Percentiles rank a stretch among this genome's conserved stretches.
phyloP scores from a whole-genome alignment of 257 asterid species.

The Echites panduratus region DNA sequence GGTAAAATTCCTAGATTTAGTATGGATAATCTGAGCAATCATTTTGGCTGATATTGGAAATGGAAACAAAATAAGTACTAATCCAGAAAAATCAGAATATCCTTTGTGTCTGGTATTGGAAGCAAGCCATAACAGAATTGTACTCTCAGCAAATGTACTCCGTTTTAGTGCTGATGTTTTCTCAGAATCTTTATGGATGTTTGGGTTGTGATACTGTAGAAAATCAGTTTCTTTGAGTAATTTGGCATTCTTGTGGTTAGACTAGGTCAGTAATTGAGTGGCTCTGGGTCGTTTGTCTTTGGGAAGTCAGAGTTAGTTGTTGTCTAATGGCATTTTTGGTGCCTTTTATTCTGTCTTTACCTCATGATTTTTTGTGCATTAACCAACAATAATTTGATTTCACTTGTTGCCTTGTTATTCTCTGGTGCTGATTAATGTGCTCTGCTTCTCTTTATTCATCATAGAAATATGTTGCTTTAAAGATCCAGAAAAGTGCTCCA shows the following conservation, averaged over 20 bases:
- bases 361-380: not conserved
- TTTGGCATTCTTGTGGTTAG: not conserved
- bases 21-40: not conserved
- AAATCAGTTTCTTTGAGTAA: not conserved
- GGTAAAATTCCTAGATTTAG: not conserved
- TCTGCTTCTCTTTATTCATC: not conserved
- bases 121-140: not conserved
- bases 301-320: not conserved
- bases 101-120: not conserved
- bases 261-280: not conserved
- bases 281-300: not conserved
- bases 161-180: not conserved
- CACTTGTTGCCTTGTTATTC: not conserved
- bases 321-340: too few relatives aligned
- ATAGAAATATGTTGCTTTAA: slow-evolving; percentile 84
- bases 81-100: not conserved
- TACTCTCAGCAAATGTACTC: not conserved
- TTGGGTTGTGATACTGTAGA: not conserved
- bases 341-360: not conserved
- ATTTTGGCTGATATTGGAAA: not conserved
- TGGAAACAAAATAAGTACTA: not conserved
- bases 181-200: not conserved
- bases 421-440: slow-evolving; percentile 4
- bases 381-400: not conserved
- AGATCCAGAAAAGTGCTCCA: slow-evolving; percentile 96